Evolutionary conservation across 1,284 basidiomycete genomes (phyloP).

Genomic region (Chiua sp.): DNA sequence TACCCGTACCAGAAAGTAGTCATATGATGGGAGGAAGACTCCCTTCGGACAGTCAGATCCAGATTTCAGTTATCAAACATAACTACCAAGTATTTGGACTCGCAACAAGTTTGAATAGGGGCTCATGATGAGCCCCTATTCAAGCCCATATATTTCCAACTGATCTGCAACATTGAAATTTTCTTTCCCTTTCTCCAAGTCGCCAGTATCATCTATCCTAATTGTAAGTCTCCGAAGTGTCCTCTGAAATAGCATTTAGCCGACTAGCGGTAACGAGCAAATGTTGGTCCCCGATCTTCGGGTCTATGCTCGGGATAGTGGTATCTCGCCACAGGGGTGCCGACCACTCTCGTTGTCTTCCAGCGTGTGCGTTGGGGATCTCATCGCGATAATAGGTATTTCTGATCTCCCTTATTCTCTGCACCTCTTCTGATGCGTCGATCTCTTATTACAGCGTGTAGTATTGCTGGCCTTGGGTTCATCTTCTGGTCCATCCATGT

Average conservation of each 20-base stretch:
- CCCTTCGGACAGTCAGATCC: too few species aligned
- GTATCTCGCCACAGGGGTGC: slow-evolving; percentile 8
- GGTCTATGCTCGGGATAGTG: neutral
- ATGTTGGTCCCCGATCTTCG: slow-evolving; percentile 8
- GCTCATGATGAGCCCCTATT: slow-evolving; percentile 1
- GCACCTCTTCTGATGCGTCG: neutral
- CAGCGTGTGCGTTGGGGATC: slow-evolving; percentile 26
- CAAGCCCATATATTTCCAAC: neutral
- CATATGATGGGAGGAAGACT: too few species aligned
- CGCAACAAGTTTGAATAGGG: too few species aligned
- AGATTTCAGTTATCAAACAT: too few species aligned
- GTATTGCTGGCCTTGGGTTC: slow-evolving; percentile 26
- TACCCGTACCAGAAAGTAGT: too few species aligned
- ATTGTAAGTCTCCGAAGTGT: slow-evolving; percentile 1
- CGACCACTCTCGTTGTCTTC: slow-evolving; percentile 14
- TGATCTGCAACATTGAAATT: too few species aligned
- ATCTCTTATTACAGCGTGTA: slow-evolving; percentile 12
- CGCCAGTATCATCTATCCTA: too few species aligned
- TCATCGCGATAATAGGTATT: slow-evolving; percentile 30
- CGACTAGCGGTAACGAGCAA: neutral
- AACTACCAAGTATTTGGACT: too few species aligned
- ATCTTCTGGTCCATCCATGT: slow-evolving; percentile 26
- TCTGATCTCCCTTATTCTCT: neutral
- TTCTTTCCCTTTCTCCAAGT: too few species aligned
- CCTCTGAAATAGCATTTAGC: neutral